These are phyloP conservation scores for Mortierella sp. DNA, from an alignment of 371 early-diverging fungal species.

Conservation along the genomic window DNA sequence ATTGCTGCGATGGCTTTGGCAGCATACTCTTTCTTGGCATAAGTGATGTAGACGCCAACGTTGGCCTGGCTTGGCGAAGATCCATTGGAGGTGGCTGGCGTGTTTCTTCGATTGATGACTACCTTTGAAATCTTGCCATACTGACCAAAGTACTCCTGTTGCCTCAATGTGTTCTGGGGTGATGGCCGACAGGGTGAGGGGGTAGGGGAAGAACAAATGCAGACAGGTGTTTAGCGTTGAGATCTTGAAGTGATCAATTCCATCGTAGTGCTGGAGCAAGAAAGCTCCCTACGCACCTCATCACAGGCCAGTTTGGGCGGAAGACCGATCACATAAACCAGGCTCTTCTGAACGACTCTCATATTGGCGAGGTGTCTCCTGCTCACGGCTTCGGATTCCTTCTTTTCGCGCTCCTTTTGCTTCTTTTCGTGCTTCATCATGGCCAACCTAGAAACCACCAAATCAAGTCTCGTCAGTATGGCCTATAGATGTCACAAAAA, in stretches of 20 bases:
- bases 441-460: constrained; percentile 55
- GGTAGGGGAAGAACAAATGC: too few species aligned
- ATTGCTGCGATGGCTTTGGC: constrained; percentile 89
- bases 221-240: too few species aligned
- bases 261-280: too few species aligned
- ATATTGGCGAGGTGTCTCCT: constrained; percentile 90
- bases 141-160: constrained; percentile 95
- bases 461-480: not conserved
- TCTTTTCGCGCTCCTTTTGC: constrained; percentile 89
- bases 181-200: not conserved
- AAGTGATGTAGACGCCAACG: constrained; percentile 91
- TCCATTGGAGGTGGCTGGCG: constrained; percentile 61
- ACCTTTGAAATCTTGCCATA: constrained; percentile 95
- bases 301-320: constrained; percentile 87
- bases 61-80: constrained; percentile 59
- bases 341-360: constrained; percentile 94
- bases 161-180: constrained; percentile 64
- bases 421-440: constrained; percentile 81
- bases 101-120: constrained; percentile 82
- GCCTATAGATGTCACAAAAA: not conserved
- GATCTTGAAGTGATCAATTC: too few species aligned
- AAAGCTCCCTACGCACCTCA: constrained; percentile 87
- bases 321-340: constrained; percentile 95
- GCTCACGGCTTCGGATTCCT: constrained; percentile 88
- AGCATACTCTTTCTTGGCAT: constrained; percentile 88